Evolutionary conservation across 768 basidiomycete species (phyloP).

Genomic region (Boletus patriciae): DNA sequence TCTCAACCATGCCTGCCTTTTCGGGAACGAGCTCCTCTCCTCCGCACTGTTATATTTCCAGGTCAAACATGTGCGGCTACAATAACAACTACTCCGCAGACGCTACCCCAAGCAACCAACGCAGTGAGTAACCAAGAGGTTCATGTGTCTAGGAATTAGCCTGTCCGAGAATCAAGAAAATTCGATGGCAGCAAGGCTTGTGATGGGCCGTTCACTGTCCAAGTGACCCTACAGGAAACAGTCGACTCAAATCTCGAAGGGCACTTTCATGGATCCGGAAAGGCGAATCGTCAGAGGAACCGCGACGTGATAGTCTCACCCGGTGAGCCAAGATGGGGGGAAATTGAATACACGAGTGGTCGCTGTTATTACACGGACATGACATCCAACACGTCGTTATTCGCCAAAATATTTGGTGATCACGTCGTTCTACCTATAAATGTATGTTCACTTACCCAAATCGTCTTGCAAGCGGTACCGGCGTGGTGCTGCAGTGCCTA

Average conservation of each 20-base stretch:
- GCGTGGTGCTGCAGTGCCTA: conserved; percentile 14
- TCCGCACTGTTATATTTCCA: too few relatives aligned
- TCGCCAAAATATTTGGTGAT: conserved; percentile 5
- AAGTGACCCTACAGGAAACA: neutral
- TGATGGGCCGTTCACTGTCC: neutral
- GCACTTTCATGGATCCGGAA: neutral
- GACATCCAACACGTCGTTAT: conserved; percentile 21
- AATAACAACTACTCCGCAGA: too few relatives aligned
- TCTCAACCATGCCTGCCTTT: conserved; percentile 25
- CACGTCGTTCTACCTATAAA: conserved; percentile 15
- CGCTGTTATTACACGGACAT: conserved; percentile 28
- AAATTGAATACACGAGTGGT: conserved; percentile 5
- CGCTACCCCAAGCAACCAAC: neutral
- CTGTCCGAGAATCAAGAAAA: neutral
- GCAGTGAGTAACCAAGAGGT: neutral
- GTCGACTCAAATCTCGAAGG: conserved; percentile 7
- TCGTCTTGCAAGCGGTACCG: conserved; percentile 21
- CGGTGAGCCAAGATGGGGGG: neutral
- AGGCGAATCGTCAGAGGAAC: conserved; percentile 16
- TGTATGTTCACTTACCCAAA: conserved; percentile 19
- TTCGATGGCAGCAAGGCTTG: neutral
- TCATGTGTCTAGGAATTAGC: neutral
- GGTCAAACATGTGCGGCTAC: too few relatives aligned
- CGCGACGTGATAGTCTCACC: neutral
- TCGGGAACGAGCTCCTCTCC: conserved; percentile 9